Evolutionary conservation across 495 filamentous ascomycete genomes (phyloP), one percentile per base, ranked within the genome.

Genomic region (Penicillium maclennaniae): DNA sequence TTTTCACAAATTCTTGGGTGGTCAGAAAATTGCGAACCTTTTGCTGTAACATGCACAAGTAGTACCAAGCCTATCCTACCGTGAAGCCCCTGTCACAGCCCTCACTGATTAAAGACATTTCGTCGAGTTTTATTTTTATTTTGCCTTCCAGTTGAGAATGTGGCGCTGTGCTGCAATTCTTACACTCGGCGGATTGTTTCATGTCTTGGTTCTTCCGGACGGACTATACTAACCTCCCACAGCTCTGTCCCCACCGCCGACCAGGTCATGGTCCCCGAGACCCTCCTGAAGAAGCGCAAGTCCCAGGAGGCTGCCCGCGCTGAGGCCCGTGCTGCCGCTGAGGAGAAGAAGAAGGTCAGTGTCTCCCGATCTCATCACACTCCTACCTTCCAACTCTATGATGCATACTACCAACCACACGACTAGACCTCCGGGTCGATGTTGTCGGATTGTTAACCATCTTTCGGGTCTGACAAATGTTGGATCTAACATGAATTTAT

Each of bases 241-340:
- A 95, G 89, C 74, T 81, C 83, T 75, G 86, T 92, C 63, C 88
- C 92, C 42, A 92, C 91, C 70, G 68, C 87, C 75, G 87, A 96
- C 74, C 87, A 96, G 71, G 85, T 97, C 72, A 85, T 97, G 63
- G 91, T 96, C 69, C 92, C 92, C 52, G 92, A 96, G 86, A 97
- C 92, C 62, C 88, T 97, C 69, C 86, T 97, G 68, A 98, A 97
- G 88, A 98, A 98, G 88, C 91, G 93, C 83, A 98, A 97, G 90
- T 87, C 83, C 74, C 92, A 96, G 80, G 93, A 98, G 85, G 95
- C 96, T 84, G 88, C 90, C 68, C 86, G 90, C 69, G 92, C 92
- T 75, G 87, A 91, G 72, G 83, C 83, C 64, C 75, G 83, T 60
- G 85, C 86, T 55, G 89, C 92, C 71, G 74, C 84, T 54, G 81